A percentile compares a stretch with the other conserved stretches of the same genome.
These are phyloP conservation scores for Plantago coronopus DNA, from an alignment of 305 asterid species.

Conservation along the genomic window DNA sequence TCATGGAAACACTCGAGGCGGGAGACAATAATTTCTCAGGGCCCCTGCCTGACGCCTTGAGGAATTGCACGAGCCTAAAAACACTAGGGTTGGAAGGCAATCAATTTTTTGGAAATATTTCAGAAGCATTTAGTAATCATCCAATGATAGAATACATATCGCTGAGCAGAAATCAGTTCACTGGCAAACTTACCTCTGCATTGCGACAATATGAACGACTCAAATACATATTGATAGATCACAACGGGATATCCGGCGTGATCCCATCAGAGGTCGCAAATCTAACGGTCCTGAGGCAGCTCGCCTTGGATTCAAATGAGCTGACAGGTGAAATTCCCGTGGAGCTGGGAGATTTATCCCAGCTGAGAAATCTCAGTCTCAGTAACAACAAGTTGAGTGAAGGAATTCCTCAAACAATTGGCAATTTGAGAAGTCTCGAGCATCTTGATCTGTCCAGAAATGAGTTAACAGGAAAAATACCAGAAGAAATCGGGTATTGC, in stretches of 20 bases:
- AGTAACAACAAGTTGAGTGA: constrained; percentile 63
- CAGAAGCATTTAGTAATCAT: constrained; percentile 75
- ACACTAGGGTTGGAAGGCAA: constrained; percentile 73
- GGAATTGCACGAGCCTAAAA: constrained; percentile 51
- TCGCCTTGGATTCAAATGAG: constrained; percentile 58
- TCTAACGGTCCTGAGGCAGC: constrained; percentile 43
- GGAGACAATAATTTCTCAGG: constrained; percentile 61
- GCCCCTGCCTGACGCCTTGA: constrained; percentile 65
- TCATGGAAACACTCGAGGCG: constrained; percentile 49
- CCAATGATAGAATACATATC: constrained; percentile 49
- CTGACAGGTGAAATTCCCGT: constrained; percentile 57
- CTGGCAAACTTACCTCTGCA: constrained; percentile 38
- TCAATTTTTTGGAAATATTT: constrained; percentile 57
- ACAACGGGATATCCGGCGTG: constrained; percentile 54
- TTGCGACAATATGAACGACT: constrained; percentile 45
- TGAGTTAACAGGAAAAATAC: constrained; percentile 43
- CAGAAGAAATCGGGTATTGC: constrained; percentile 47
- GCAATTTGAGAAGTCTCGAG: constrained; percentile 45
- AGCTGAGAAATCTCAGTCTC: constrained; percentile 41
- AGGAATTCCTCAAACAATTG: constrained; percentile 47
- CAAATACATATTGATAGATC: constrained; percentile 36
- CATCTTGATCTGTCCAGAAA: constrained; percentile 61
- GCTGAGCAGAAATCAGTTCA: constrained; percentile 38
- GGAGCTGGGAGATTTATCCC: constrained; percentile 45
- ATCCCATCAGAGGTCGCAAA: constrained; percentile 74